Evolutionary conservation across 805 yeast genomes (phyloP).

Genomic region (Tetrapisispora taiwanensis): DNA sequence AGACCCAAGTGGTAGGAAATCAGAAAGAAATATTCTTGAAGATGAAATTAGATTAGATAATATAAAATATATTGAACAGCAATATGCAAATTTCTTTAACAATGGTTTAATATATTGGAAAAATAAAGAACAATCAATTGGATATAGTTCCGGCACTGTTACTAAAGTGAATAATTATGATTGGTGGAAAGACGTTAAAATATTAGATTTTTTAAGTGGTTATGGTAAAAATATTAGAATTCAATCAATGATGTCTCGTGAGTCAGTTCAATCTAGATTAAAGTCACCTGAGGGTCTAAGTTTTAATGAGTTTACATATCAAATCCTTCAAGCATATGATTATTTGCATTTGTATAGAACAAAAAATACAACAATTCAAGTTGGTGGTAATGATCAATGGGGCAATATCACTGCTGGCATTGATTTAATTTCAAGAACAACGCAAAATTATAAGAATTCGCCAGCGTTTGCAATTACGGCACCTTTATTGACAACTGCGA

Average conservation of each 20-base stretch:
- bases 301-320: constrained; percentile 89
- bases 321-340: constrained; percentile 86
- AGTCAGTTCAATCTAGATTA: constrained; percentile 71
- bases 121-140: constrained; percentile 27
- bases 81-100: constrained; percentile 49
- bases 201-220: constrained; percentile 66
- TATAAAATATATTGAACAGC: constrained; percentile 47
- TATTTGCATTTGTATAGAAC: constrained; percentile 67
- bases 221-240: constrained; percentile 76
- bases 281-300: constrained; percentile 69
- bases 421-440: constrained; percentile 65
- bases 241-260: constrained; percentile 79
- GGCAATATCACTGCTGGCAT: constrained; percentile 96
- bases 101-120: constrained; percentile 56
- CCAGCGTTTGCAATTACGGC: constrained; percentile 72
- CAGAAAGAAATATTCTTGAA: constrained; percentile 61
- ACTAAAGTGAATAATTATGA: constrained; percentile 51
- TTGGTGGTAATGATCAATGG: constrained; percentile 97
- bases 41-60: constrained; percentile 43
- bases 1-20: constrained; percentile 85
- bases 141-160: constrained; percentile 32
- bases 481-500: constrained; percentile 77
- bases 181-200: constrained; percentile 78
- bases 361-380: constrained; percentile 57
- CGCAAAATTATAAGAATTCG: constrained; percentile 19